A percentile compares a stretch with the other conserved stretches of the same genome.
Evolutionary conservation across 2,329 filamentous ascomycete species (phyloP).

Genomic region (Hypoxylon sp.): DNA sequence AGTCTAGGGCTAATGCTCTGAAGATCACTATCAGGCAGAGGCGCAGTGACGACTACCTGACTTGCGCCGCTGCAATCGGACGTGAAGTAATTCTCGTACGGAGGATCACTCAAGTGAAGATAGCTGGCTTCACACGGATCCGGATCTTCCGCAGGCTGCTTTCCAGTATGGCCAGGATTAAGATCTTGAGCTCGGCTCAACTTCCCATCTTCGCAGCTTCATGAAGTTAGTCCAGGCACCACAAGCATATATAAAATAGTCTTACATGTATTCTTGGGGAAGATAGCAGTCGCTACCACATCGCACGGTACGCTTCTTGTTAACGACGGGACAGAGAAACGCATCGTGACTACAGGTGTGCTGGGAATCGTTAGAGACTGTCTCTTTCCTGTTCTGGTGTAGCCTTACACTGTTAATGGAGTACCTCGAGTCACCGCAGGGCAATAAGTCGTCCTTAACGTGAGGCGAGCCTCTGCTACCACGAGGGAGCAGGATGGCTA

Average conservation of each 20-base stretch:
- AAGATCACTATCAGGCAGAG: slow-evolving; percentile 60
- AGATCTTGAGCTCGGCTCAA: slow-evolving; percentile 14
- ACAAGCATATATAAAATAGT: background rate
- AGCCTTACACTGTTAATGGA: slow-evolving; percentile 35
- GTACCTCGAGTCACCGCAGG: slow-evolving; percentile 37
- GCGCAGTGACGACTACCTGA: slow-evolving; percentile 68
- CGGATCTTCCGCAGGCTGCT: slow-evolving; percentile 2
- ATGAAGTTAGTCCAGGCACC: background rate
- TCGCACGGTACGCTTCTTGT: slow-evolving; percentile 39
- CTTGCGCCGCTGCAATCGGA: slow-evolving; percentile 67
- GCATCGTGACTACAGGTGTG: slow-evolving; percentile 41
- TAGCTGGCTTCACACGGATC: slow-evolving; percentile 31
- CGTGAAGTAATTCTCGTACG: slow-evolving; percentile 71
- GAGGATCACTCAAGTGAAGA: slow-evolving; percentile 59
- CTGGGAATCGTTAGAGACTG: slow-evolving; percentile 11
- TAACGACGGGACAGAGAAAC: slow-evolving; percentile 43
- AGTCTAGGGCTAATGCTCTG: slow-evolving; percentile 65
- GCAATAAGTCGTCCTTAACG: slow-evolving; percentile 24
- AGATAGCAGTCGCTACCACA: slow-evolving; percentile 43
- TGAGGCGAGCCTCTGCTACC: background rate
- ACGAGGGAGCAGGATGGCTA: slow-evolving; percentile 27
- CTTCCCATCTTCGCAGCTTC: slow-evolving; percentile 22
- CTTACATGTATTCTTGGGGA: slow-evolving; percentile 39
- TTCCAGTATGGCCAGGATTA: background rate
- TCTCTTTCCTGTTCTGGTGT: background rate